phyloP scores from a whole-genome alignment of 768 basidiomycete species.

The Strobilomyces confusus region DNA sequence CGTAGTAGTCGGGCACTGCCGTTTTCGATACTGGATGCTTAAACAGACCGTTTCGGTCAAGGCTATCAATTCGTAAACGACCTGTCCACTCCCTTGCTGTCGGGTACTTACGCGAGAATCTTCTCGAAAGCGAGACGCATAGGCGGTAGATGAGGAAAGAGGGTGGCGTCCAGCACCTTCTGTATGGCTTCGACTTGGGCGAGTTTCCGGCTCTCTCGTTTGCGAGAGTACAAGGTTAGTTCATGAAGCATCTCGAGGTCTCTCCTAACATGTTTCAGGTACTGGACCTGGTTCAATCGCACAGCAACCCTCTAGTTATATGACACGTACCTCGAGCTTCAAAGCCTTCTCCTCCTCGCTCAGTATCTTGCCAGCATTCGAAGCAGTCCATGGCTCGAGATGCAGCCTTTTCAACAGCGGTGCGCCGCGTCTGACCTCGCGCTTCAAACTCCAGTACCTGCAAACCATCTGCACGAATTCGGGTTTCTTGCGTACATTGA shows the following conservation, averaged over 20 bases:
- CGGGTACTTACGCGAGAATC: conserved; percentile 58
- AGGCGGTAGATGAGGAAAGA: conserved; percentile 63
- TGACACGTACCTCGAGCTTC: conserved; percentile 69
- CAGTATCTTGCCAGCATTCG: conserved; percentile 54
- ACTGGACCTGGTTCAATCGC: conserved; percentile 26
- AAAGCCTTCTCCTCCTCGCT: conserved; percentile 79
- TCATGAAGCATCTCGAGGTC: conserved; percentile 75
- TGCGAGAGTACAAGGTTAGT: conserved; percentile 62
- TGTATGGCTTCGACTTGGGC: conserved; percentile 64
- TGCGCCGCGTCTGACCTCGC: conserved; percentile 89
- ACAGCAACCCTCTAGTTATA: not conserved
- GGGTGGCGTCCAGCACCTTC: conserved; percentile 52
- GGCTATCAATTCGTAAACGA: conserved; percentile 38
- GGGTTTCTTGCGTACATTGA: conserved; percentile 68
- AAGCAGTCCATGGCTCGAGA: conserved; percentile 96
- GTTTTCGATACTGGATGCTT: conserved; percentile 73
- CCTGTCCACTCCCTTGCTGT: not conserved
- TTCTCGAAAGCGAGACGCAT: conserved; percentile 66
- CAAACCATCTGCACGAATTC: conserved; percentile 78
- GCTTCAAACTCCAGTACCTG: conserved; percentile 95
- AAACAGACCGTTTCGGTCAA: conserved; percentile 74
- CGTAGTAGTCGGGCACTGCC: conserved; percentile 89
- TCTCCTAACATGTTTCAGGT: conserved; percentile 59
- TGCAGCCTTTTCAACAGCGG: conserved; percentile 90
- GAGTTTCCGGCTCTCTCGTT: conserved; percentile 81